Evolutionary conservation across 1,139 yeast genomes (phyloP).

Genomic region (Sugiyamaella castrensis): DNA sequence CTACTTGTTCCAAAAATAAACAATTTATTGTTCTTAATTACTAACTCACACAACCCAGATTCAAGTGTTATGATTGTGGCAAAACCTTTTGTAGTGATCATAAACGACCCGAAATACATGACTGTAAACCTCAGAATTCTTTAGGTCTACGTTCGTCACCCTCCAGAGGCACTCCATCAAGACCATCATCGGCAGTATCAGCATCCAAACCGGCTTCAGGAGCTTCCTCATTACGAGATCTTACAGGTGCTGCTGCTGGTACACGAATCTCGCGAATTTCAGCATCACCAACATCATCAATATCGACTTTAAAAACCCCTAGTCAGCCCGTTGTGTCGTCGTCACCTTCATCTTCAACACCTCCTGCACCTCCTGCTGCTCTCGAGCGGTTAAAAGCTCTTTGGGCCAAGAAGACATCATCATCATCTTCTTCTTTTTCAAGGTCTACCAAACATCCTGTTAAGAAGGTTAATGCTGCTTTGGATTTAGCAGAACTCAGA

Average conservation of each 20-base stretch:
- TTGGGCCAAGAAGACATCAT: constrained; percentile 22
- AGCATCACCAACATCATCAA: neutral
- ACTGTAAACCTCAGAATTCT: constrained; percentile 34
- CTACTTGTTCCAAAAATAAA: neutral
- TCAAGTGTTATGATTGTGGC: constrained; percentile 51
- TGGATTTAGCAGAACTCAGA: constrained; percentile 46
- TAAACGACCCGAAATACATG: constrained; percentile 46
- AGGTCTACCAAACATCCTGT: neutral
- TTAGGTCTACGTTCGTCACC: neutral
- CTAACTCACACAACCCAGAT: constrained; percentile 22
- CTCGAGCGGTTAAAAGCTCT: constrained; percentile 19
- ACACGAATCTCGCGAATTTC: neutral
- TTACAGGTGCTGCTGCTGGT: neutral
- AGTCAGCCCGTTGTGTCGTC: constrained; percentile 3
- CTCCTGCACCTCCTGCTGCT: constrained; percentile 12
- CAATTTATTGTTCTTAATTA: no score
- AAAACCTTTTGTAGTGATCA: constrained; percentile 50
- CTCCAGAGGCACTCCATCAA: no score
- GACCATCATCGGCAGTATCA: constrained; percentile 3
- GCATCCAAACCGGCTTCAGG: neutral
- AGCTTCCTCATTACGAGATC: neutral
- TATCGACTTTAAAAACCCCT: neutral
- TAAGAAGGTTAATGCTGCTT: constrained; percentile 18
- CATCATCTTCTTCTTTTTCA: constrained; percentile 2
- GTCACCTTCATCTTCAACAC: constrained; percentile 11